Percentiles rank a stretch among this genome's conserved stretches.
phyloP scores from a whole-genome alignment of 805 yeast genomes.

The Candida caryicola region DNA sequence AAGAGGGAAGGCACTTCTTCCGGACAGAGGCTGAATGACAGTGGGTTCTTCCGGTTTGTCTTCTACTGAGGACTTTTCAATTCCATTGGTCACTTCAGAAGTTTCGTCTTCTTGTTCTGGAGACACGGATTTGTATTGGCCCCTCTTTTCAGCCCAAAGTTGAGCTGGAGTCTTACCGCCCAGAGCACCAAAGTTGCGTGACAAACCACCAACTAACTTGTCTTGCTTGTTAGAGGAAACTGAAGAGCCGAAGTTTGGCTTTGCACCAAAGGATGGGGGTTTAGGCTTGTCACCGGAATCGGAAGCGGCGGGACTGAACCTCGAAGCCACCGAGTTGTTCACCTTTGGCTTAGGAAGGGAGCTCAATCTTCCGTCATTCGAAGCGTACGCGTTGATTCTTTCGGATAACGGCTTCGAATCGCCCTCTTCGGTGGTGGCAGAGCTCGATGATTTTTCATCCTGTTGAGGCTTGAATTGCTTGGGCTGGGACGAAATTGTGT shows the following conservation, averaged over 20 bases:
- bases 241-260: constrained; percentile 34
- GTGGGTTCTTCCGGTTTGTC: constrained; percentile 11
- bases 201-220: constrained; percentile 56
- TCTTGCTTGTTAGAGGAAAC: constrained; percentile 28
- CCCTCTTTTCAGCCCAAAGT: constrained; percentile 90
- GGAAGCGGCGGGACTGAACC: constrained; percentile 39
- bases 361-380: constrained; percentile 50
- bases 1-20: constrained; percentile 10
- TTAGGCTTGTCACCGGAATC: constrained; percentile 7
- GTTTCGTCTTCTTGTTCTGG: constrained; percentile 19
- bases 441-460: constrained; percentile 27
- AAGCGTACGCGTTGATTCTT: constrained; percentile 42
- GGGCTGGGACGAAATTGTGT: constrained; percentile 44
- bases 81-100: constrained; percentile 15
- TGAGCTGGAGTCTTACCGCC: constrained; percentile 93
- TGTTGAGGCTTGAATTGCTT: constrained; percentile 16
- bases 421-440: constrained; percentile 20
- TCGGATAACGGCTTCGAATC: constrained; percentile 50
- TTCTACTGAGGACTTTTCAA: constrained; percentile 5
- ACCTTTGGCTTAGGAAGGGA: constrained; percentile 65
- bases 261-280: constrained; percentile 32
- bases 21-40: constrained; percentile 16
- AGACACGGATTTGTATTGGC: constrained; percentile 50
- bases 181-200: constrained; percentile 59
- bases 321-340: constrained; percentile 46